Base-by-base conservation (phyloP, 441 rosid genomes). In the Croton laevigatus region DNA sequence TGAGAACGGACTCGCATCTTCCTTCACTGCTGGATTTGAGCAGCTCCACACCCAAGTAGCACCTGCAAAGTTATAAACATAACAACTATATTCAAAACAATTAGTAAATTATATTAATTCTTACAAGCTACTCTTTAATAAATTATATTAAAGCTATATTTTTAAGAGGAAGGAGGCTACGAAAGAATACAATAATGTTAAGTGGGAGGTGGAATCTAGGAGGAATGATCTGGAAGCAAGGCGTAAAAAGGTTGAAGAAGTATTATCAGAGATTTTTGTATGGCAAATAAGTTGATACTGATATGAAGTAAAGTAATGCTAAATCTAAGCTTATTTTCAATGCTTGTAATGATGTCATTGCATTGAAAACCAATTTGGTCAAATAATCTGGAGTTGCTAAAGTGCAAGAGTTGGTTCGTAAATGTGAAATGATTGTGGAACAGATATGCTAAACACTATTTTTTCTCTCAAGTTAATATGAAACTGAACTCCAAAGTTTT, bases 21-120 rank as follows among this genome's bases (percentile, higher is more conserved):
- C 94, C 91, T 81, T 89, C 94, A 23, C 74, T 58, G 73, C 67
- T 74, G 4, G 84, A 77, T 81, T 92, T 94, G 58, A 89, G 90
- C 58, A 94, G 85, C 71, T 92, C 98, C 73, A 88, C 99, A 52
- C 98, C 99, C 90, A 94, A 73, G 76, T 87, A 92, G 73, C 87
- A 81, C 86, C 98, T 91, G 81, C 52, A 81, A 71, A 75, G 57
- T 46, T 34, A 38, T 13, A 40, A 53, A 17, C 68, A 64, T 34
- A 52, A 52, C 32, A n/a, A 1, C 52, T 51, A 34, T 27, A 49
- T n/a, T 61, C 67, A 62, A 23, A n/a, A n/a, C n/a, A n/a, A n/a
- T n/a, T n/a, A n/a, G n/a, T n/a, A n/a, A n/a, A n/a, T n/a, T n/a
- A n/a, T n/a, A n/a, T n/a, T n/a, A n/a, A n/a, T n/a, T n/a, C n/a